Percentiles rank a stretch among this genome's conserved stretches.
These are phyloP conservation scores for Phascolomyces articulosus DNA, from an alignment of 371 early-diverging fungal species.

Conservation along the genomic window DNA sequence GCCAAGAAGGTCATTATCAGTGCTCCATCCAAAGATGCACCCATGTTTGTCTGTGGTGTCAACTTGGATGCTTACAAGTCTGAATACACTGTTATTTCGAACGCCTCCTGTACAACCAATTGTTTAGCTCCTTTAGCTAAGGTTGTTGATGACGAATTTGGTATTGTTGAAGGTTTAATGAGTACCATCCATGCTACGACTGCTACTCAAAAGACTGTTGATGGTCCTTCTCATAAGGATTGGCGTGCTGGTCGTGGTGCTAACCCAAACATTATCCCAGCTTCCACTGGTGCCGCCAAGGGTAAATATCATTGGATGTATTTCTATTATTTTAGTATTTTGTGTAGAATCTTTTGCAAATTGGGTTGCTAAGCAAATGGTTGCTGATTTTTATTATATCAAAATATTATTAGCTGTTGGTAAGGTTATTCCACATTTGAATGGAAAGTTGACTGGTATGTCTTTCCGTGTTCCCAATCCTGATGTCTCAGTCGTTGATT, in stretches of 20 bases:
- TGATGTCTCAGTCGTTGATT: slow-evolving; percentile 99
- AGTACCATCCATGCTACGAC: slow-evolving; percentile 99
- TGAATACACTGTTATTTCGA: slow-evolving; percentile 90
- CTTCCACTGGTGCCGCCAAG: slow-evolving; percentile 99
- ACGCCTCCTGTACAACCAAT: slow-evolving; percentile 99
- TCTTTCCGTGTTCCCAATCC: slow-evolving; percentile 98
- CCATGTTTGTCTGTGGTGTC: slow-evolving; percentile 94
- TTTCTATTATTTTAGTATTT: neutral
- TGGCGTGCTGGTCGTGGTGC: slow-evolving; percentile 98
- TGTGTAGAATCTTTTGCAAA: neutral
- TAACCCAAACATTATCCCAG: slow-evolving; percentile 98
- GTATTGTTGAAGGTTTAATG: slow-evolving; percentile 90
- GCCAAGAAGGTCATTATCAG: slow-evolving; percentile 99
- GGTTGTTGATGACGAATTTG: slow-evolving; percentile 95
- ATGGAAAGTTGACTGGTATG: slow-evolving; percentile 99
- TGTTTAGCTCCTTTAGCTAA: slow-evolving; percentile 99
- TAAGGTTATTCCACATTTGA: slow-evolving; percentile 96
- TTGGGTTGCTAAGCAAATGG: too few relatives aligned
- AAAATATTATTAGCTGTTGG: slow-evolving; percentile 96
- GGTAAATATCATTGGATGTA: slow-evolving; percentile 8
- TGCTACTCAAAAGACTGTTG: slow-evolving; percentile 99
- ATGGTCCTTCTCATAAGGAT: slow-evolving; percentile 97
- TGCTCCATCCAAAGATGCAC: slow-evolving; percentile 94
- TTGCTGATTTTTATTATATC: slow-evolving; percentile 56
- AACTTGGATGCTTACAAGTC: slow-evolving; percentile 93